phyloP scores from a whole-genome alignment of 371 early-diverging fungal species.

The Capillidium heterosporum region DNA sequence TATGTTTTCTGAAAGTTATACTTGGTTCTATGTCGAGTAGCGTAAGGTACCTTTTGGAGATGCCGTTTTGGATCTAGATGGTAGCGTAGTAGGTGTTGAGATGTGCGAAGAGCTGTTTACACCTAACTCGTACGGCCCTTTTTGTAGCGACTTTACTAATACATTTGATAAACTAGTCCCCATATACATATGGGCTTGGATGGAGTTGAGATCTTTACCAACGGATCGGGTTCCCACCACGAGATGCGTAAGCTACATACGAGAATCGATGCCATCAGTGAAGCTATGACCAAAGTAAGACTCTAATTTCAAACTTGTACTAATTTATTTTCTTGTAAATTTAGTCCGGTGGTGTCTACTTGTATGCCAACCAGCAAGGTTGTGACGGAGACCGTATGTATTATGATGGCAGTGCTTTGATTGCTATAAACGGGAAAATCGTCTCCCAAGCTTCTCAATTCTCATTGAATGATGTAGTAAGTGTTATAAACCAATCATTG shows the following conservation, averaged over 20 bases:
- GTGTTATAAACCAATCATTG: constrained; percentile 1
- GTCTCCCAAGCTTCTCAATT: constrained; percentile 89
- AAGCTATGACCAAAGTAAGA: constrained; percentile 72
- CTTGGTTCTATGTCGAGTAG: constrained; percentile 6
- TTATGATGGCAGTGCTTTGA: constrained; percentile 88
- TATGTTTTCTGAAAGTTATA: too few relatives aligned
- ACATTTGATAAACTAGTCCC: constrained; percentile 33
- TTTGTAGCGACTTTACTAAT: not conserved
- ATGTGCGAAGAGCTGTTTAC: constrained; percentile 95
- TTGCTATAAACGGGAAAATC: constrained; percentile 75
- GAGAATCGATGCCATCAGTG: constrained; percentile 70
- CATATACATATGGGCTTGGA: constrained; percentile 83
- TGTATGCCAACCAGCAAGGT: constrained; percentile 93
- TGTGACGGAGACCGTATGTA: constrained; percentile 97
- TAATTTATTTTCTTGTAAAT: not conserved
- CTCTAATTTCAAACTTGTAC: not conserved
- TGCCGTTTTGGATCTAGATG: constrained; percentile 52
- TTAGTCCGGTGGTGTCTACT: constrained; percentile 75
- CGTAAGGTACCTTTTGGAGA: constrained; percentile 65
- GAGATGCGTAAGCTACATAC: constrained; percentile 73
- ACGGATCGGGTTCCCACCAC: constrained; percentile 83
- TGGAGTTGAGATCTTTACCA: constrained; percentile 91
- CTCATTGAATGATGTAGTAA: constrained; percentile 71
- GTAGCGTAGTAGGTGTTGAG: constrained; percentile 84
- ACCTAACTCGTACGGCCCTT: constrained; percentile 40